Evolutionary conservation across 2,329 filamentous ascomycete genomes (phyloP), one percentile per base, ranked within the genome.

Genomic region (Botrytis elliptica): DNA sequence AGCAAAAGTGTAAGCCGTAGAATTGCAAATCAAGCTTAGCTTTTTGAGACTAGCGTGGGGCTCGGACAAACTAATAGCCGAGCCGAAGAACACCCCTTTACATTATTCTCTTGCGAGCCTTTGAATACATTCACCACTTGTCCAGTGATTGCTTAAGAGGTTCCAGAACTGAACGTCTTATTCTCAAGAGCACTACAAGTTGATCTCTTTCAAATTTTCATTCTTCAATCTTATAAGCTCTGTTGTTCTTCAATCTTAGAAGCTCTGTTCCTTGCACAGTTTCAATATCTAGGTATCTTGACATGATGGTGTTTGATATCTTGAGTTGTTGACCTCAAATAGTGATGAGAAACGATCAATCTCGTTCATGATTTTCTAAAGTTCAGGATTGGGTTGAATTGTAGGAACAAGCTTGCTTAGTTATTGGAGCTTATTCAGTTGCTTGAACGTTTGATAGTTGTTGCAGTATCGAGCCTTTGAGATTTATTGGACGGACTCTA

Each of bases 21-120:
- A 57, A 57, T 57, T 57, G 52, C n/a, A 42, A 44, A 46, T 63
- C 36, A 57, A 70, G 66, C 66, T 57, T 69, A 69, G 29, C 66
- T 33, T 42, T 69, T 69, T 18, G n/a, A 42, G 66, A 69, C 49
- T 69, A 69, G 68, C 33, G 29, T 62, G 20, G 2, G 5, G 1
- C 6, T 8, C 18, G 66, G 66, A 57, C 16, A 20, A 69, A 69
- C 66, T 69, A 42, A 42, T 57, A 20, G 16, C 66, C 66, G 49
- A 33, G 4, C 49, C 49, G 49, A 57, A 25, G 52, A 42, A 65
- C 40, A 33, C 49, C 66, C 49, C 40, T 29, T 42, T 46, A 33
- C 10, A 33, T 14, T 65, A 65, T 55, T 42, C 38, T 16, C 25
- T 29, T 25, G 20, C 36, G 36, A 62, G 29, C 16, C 20, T 36